Conservation (phyloP, 305 asterid genomes). For the Fraxinus ornus region DNA sequence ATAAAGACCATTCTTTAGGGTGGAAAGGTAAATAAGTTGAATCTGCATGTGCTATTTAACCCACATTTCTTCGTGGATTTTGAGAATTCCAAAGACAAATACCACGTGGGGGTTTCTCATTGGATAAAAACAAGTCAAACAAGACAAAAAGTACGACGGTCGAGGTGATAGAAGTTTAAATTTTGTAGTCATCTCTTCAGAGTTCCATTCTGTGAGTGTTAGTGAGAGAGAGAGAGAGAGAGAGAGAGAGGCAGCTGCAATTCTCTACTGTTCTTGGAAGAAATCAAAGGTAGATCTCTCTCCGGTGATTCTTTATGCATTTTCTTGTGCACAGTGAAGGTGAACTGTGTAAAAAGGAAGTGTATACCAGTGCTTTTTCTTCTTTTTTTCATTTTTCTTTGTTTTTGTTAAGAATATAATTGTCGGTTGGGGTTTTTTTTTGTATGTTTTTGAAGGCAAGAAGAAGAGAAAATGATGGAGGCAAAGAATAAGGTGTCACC, state of each 20-base stretch:
- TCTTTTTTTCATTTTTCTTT: background rate
- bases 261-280: constrained; percentile 6
- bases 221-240: constrained; percentile 22
- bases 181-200: constrained; percentile 8
- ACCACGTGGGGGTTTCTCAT: constrained; percentile 29
- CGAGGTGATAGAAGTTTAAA: constrained; percentile 33
- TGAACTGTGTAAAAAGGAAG: background rate
- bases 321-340: background rate
- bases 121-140: constrained; percentile 35
- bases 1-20: constrained; percentile 6
- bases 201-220: background rate
- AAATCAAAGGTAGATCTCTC: constrained; percentile 19
- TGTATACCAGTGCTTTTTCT: background rate
- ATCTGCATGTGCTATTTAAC: constrained; percentile 14
- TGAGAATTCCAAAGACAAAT: background rate
- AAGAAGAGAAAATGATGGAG: constrained; percentile 39
- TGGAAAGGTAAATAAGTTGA: constrained; percentile 17
- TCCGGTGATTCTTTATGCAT: background rate
- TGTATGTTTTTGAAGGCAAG: constrained; percentile 26
- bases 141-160: background rate
- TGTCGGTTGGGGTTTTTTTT: background rate
- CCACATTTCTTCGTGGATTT: constrained; percentile 1
- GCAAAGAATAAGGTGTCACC: constrained; percentile 46
- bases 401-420: background rate
- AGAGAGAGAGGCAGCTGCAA: background rate